These are phyloP conservation scores for Eutrema yunnanense DNA, from an alignment of 345 rosid species.

Conservation along the genomic window DNA sequence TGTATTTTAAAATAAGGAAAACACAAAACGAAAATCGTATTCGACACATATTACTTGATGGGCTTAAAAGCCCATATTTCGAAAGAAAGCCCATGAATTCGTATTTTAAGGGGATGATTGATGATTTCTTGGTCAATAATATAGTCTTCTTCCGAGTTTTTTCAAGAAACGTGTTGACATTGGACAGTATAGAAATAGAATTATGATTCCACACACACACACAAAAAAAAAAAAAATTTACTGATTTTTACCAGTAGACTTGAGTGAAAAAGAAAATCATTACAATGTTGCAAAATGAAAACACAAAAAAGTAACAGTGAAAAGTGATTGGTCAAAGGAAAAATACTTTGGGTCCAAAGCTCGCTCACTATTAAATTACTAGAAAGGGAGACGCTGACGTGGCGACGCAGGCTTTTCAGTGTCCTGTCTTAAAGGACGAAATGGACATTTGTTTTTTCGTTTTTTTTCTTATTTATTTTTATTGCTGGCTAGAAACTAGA, in stretches of 20 bases:
- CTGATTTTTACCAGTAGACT: too few species aligned
- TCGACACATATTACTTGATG: neutral
- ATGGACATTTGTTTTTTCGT: conserved; percentile 11
- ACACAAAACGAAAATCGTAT: neutral
- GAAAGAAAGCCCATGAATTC: too few species aligned
- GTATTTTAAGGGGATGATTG: too few species aligned
- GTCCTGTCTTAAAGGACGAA: conserved; percentile 32
- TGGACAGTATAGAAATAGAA: too few species aligned
- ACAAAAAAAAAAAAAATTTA: too few species aligned
- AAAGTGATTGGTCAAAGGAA: conserved; percentile 15
- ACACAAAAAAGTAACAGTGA: neutral
- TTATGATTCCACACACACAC: too few species aligned
- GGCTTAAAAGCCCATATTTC: neutral
- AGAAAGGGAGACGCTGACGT: conserved; percentile 19
- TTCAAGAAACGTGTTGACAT: too few species aligned
- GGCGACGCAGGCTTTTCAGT: conserved; percentile 33
- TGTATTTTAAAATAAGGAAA: neutral
- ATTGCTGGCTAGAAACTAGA: too few species aligned
- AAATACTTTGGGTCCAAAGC: neutral
- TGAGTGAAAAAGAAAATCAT: too few species aligned
- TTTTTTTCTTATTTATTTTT: neutral
- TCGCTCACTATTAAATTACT: conserved; percentile 19
- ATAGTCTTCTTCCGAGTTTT: too few species aligned
- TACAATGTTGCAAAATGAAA: neutral
- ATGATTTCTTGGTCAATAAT: too few species aligned